Evolutionary conservation across 306 rosid species (phyloP), one percentile per base, ranked within the genome.

Genomic region (Inga leiocalycina): DNA sequence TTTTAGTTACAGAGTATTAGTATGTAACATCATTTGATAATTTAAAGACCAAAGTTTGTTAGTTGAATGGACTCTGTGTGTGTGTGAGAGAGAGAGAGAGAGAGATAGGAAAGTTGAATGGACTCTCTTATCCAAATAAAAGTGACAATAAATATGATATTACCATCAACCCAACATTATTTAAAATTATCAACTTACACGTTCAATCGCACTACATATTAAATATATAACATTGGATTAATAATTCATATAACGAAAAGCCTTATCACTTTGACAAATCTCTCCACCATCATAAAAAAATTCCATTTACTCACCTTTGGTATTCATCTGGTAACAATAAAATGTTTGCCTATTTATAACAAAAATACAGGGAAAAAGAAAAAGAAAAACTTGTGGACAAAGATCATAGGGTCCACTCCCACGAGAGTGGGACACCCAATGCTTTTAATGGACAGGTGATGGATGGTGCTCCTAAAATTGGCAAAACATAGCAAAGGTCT

Each of bases 401-500:
- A 9, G 22, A 10, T 35, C 3, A 39, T 32, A 3, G 10, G 85
- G 71, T 34, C 81, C 87, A 45, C 34, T 8, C 30, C n/a, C 46
- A 6, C 2, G 71, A 17, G 77, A 71, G 56, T 16, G 45, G 75
- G 56, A 39, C 59, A 24, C 72, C 8, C 13, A 76, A 49, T 83
- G 73, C 80, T 72, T 80, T 71, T 44, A 61, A 51, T 35, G 69
- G 75, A 72, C 65, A 80, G 61, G 65, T 56, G 85, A 80, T 65
- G 66, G 80, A 52, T 35, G 71, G 65, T 34, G 72, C 27, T 72
- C 5, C 14, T 2, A 2, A 35, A 35, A 11, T 35, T 44, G 64
- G 68, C 75, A 64, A 68, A 49, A 80, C 41, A 51, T 52, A 8
- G 61, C 24, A 64, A 39, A 4, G 76, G 82, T 61, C 67, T 67